Base-by-base conservation (phyloP, 2,329 filamentous ascomycete species). In the Penicillium sp. region DNA sequence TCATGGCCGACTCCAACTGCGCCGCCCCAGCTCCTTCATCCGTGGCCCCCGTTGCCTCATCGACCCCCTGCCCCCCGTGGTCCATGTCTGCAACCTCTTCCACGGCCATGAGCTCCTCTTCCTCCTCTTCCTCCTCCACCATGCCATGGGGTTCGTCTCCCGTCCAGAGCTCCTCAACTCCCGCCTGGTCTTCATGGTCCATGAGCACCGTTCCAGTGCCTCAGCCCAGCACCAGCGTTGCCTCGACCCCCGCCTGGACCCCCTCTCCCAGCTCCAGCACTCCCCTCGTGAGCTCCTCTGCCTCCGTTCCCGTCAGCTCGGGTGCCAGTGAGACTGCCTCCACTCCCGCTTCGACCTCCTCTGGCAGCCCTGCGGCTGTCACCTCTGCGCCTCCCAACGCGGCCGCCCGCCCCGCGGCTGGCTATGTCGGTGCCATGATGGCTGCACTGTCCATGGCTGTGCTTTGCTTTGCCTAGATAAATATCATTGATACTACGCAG, bases 1-100 rank as follows among this genome's bases (percentile, higher is more conserved):
- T 66, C 9, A 58, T 29, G 2, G 59, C 65, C 5, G 59, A 63
- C 44, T 51, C 49, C 27, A 68, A 65, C 54, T 55, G 57, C 18
- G 43, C 27, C 39, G n/a, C 40, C 28, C 28, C 38, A 27, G 29
- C 42, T 12, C 36, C 42, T 4, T 45, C 41, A 5, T 26, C 42
- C 5, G 26, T 45, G 3, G 27, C 34, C 25, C 27, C 34, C 29
- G n/a, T 37, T 9, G 34, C 34, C 32, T 26, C 42, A n/a, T 36
- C 42, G 24, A 32, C 29, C 29, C 29, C 29, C 29, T 32, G 29
- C 29, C 7, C 8, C 29, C 29, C 29, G 11, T 32, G 29, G 29
- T 32, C 29, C 29, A 32, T n/a, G 7, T 13, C 9, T 8, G 9
- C 8, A 11, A 8, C 29, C 7, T 32, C 29, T 11, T 32, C 29